phyloP scores from a whole-genome alignment of 1,284 basidiomycete species.

The Ceratobasidium sp. region DNA sequence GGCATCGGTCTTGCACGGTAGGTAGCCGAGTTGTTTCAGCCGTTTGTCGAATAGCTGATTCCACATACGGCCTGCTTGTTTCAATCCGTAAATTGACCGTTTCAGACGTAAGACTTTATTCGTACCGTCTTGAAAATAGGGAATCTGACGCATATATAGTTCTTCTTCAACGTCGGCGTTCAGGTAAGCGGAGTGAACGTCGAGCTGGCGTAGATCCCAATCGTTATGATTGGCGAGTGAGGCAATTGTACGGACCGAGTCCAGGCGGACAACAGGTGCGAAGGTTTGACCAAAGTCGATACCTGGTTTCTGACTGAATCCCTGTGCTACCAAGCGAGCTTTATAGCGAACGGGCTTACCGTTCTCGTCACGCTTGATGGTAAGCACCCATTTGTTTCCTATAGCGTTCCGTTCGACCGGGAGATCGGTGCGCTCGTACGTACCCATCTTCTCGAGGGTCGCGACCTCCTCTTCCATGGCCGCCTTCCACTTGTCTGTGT shows the following conservation, averaged over 20 bases:
- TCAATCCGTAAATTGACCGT: slow-evolving; percentile 53
- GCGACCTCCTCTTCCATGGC: slow-evolving; percentile 13
- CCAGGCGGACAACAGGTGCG: slow-evolving; percentile 46
- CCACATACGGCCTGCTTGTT: slow-evolving; percentile 50
- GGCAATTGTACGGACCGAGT: slow-evolving; percentile 45
- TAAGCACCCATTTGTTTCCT: slow-evolving; percentile 17
- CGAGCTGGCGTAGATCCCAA: slow-evolving; percentile 40
- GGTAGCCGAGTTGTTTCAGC: too few relatives aligned
- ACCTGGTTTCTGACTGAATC: slow-evolving; percentile 47
- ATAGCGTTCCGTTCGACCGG: neutral
- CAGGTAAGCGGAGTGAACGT: slow-evolving; percentile 42
- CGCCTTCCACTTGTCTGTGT: neutral
- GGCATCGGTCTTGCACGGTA: neutral
- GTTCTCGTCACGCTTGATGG: neutral
- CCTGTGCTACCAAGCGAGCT: slow-evolving; percentile 3
- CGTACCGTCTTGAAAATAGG: slow-evolving; percentile 51
- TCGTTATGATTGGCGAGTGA: slow-evolving; percentile 37
- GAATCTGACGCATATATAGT: slow-evolving; percentile 49
- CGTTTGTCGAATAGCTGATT: neutral
- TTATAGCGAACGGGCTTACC: slow-evolving; percentile 1
- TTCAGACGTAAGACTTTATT: slow-evolving; percentile 43
- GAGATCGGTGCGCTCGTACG: slow-evolving; percentile 11
- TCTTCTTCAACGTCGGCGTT: neutral
- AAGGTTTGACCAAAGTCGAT: slow-evolving; percentile 51
- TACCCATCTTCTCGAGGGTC: slow-evolving; percentile 10